These are phyloP conservation scores for Leccinum barrowsii DNA, from an alignment of 768 basidiomycete genomes.

Conservation along the genomic window DNA sequence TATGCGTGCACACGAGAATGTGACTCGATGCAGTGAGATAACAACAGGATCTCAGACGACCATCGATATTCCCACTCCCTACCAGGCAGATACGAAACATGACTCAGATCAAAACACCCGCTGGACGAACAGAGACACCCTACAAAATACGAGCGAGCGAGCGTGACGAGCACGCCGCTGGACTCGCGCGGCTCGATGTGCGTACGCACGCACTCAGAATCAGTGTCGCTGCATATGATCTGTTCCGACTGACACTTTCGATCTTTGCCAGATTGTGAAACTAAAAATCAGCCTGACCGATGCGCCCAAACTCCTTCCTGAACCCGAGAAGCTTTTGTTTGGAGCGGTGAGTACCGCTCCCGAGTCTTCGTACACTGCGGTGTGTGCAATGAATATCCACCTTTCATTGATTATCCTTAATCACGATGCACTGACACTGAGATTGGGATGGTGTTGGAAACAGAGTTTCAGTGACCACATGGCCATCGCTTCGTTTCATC, in stretches of 20 bases:
- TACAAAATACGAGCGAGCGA: background rate
- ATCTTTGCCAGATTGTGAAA: slow-evolving; percentile 46
- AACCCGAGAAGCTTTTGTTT: slow-evolving; percentile 47
- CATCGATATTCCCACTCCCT: background rate
- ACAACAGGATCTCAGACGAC: background rate
- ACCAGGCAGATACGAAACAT: background rate
- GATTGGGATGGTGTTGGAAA: background rate
- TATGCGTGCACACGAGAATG: background rate
- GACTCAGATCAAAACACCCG: background rate
- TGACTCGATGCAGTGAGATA: background rate
- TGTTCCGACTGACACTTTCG: background rate
- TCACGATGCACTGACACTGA: background rate
- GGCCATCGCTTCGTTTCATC: slow-evolving; percentile 63
- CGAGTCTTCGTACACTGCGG: background rate
- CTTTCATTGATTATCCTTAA: background rate
- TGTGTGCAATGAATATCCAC: background rate
- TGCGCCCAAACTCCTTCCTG: slow-evolving; percentile 48
- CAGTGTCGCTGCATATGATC: background rate
- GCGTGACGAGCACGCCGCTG: background rate
- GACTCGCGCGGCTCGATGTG: slow-evolving; percentile 17
- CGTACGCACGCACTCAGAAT: slow-evolving; percentile 1
- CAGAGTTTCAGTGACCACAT: slow-evolving; percentile 60
- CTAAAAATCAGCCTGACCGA: slow-evolving; percentile 46
- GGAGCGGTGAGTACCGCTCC: slow-evolving; percentile 47
- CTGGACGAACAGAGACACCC: slow-evolving; percentile 1